Percentiles rank a stretch among this genome's conserved stretches.
These are phyloP conservation scores for Escovopsis sp. DNA, from an alignment of 2,329 filamentous ascomycete genomes.

Conservation along the genomic window DNA sequence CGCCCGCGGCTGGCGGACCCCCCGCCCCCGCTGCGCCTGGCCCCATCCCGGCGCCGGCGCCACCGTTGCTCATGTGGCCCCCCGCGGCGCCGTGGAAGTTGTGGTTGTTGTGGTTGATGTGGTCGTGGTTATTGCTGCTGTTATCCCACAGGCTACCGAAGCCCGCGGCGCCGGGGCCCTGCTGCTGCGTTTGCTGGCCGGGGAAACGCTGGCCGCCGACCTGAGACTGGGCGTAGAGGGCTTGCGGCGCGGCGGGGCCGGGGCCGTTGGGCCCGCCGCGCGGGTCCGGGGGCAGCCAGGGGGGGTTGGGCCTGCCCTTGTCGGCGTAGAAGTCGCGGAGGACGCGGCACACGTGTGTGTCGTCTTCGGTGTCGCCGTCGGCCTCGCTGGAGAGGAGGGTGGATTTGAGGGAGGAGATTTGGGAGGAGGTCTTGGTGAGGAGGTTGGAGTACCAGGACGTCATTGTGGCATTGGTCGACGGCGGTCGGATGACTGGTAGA, in stretches of 20 bases:
- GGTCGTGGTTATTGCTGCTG: constrained; percentile 8
- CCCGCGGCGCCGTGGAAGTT: too few species aligned
- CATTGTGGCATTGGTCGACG: constrained; percentile 32
- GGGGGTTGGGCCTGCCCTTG: constrained; percentile 65
- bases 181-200: constrained; percentile 11
- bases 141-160: constrained; percentile 47
- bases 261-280: constrained; percentile 28
- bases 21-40: too few species aligned
- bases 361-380: constrained; percentile 68
- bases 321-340: constrained; percentile 87
- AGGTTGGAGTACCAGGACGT: constrained; percentile 71
- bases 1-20: too few species aligned
- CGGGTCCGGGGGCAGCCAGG: constrained; percentile 85
- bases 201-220: constrained; percentile 31
- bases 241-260: constrained; percentile 39
- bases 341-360: constrained; percentile 88
- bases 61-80: too few species aligned
- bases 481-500: background rate
- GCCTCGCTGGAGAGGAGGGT: constrained; percentile 53
- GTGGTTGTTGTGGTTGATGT: too few species aligned
- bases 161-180: constrained; percentile 16
- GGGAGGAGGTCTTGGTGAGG: constrained; percentile 48
- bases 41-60: too few species aligned
- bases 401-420: constrained; percentile 50
- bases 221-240: constrained; percentile 37